Percentiles rank a stretch among this genome's conserved stretches.
phyloP scores from a whole-genome alignment of 1,284 basidiomycete genomes.

The Megacollybia platyphylla region DNA sequence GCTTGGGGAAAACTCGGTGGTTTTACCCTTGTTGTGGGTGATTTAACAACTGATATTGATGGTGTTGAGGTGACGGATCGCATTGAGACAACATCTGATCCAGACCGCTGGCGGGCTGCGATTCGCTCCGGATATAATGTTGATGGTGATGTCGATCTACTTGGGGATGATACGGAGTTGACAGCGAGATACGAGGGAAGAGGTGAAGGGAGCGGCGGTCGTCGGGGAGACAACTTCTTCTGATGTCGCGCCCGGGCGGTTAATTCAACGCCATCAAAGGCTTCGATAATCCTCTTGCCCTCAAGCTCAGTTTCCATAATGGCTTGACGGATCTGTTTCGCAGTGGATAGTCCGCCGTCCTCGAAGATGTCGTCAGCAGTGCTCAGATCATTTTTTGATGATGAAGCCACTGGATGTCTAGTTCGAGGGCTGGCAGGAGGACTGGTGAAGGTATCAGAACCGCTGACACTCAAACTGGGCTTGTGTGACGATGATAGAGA shows the following conservation, averaged over 20 bases:
- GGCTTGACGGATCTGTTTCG: conserved; percentile 44
- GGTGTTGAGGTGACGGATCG: background rate
- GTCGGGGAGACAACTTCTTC: conserved; percentile 7
- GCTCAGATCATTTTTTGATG: conserved; percentile 11
- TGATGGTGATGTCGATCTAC: conserved; percentile 5
- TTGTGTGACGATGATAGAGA: conserved; percentile 7
- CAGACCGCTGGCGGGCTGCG: background rate
- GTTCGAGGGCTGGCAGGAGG: conserved; percentile 3
- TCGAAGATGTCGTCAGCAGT: conserved; percentile 23
- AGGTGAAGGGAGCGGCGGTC: background rate
- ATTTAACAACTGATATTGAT: background rate
- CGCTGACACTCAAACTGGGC: conserved; percentile 3
- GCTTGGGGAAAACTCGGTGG: background rate
- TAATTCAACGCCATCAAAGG: conserved; percentile 58
- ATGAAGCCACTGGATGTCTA: conserved; percentile 6
- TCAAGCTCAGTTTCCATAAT: conserved; percentile 55
- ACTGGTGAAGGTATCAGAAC: conserved; percentile 6
- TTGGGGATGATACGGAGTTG: conserved; percentile 3
- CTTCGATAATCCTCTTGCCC: conserved; percentile 47
- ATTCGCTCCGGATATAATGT: conserved; percentile 2
- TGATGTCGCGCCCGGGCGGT: conserved; percentile 8
- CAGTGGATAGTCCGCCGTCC: conserved; percentile 35
- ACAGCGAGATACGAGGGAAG: conserved; percentile 1
- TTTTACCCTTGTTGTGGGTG: background rate
- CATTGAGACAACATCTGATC: background rate